Conservation (phyloP, 495 filamentous ascomycete species). For the Rostrohypoxylon terebratum region DNA sequence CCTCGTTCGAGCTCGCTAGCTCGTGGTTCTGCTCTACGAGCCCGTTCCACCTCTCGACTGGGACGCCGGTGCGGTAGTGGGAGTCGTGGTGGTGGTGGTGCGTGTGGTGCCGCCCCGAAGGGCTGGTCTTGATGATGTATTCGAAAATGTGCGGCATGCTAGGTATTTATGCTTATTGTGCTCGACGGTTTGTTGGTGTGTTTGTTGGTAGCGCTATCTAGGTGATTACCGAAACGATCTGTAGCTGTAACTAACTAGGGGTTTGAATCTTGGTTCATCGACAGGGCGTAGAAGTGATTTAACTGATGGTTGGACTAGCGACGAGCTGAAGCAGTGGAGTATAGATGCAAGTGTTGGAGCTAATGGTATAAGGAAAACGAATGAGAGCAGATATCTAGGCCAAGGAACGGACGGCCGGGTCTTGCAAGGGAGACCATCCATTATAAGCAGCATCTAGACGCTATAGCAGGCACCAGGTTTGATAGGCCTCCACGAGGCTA, state of each 20-base stretch:
- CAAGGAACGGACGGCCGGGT: constrained; percentile 34
- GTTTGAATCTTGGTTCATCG: constrained; percentile 18
- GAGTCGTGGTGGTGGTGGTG: constrained; percentile 33
- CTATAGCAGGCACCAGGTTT: constrained; percentile 21
- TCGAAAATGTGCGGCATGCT: constrained; percentile 38
- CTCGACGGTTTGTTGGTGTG: not conserved
- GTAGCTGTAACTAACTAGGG: not conserved
- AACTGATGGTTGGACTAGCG: constrained; percentile 35
- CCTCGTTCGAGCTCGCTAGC: constrained; percentile 24
- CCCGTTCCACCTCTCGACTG: constrained; percentile 43
- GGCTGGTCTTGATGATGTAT: constrained; percentile 33
- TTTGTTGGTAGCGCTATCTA: constrained; percentile 10
- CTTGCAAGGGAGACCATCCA: constrained; percentile 35
- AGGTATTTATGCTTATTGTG: not conserved
- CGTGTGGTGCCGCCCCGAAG: constrained; percentile 33
- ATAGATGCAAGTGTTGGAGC: constrained; percentile 42
- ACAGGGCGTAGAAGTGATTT: constrained; percentile 7
- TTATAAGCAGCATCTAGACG: constrained; percentile 31
- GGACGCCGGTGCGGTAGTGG: constrained; percentile 38
- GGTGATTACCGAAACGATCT: constrained; percentile 17
- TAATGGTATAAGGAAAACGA: constrained; percentile 37
- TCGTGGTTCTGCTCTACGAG: constrained; percentile 39
- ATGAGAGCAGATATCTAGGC: constrained; percentile 33
- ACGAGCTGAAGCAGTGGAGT: constrained; percentile 28
- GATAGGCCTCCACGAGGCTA: constrained; percentile 45